Base-by-base conservation (phyloP, 352 stramenopile genomes). In the Lagenidium giganteum region DNA sequence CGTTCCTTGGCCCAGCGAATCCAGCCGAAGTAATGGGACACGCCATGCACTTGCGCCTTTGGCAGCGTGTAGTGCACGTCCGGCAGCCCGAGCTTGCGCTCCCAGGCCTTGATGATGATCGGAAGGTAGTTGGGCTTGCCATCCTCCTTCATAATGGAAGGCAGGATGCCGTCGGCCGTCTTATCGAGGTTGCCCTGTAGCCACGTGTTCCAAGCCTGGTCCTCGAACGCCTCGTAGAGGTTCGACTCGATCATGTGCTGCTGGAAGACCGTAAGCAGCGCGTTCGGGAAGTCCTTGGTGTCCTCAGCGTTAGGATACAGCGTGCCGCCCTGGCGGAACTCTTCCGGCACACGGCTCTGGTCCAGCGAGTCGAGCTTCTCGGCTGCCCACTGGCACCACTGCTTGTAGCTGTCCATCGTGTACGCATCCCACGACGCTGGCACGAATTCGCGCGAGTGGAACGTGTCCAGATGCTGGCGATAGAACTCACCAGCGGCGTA, bases 401-500 rank as follows among this genome's bases (percentile, higher is more conserved):
- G 35, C 31, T 72, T 64, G 52, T 88, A 91, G 43, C 87, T 74
- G 14, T 88, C 67, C 26, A 71, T 64, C 12, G 50, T 70, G 8
- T 63, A 47, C 16, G 65, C 37, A 8, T 62, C 43, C 9, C 50
- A 34, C 5, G 42, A 58, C 35, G 84, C 85, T 2, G 80, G 80
- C 21, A 90, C 21, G 29, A 90, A 80, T 3, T 90, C 57, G 2
- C 67, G 63, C 31, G 76, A 84, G 51, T 88, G 68, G 40, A 93
- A 93, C 29, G 76, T 90, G 42, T 93, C 81, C 16, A 87, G 59
- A 42, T 91, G 79, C 64, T 87, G 61, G 20, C 77, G 75, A 57
- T 89, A 91, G 43, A 93, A 91, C 43, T 93, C 73, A 9, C 81
- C 81, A 25, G 76, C 75, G 7, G 42, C 72, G 31, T 93, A 93